Evolutionary conservation across 2,329 filamentous ascomycete genomes (phyloP).

Genomic region (Coniochaeta sp.): DNA sequence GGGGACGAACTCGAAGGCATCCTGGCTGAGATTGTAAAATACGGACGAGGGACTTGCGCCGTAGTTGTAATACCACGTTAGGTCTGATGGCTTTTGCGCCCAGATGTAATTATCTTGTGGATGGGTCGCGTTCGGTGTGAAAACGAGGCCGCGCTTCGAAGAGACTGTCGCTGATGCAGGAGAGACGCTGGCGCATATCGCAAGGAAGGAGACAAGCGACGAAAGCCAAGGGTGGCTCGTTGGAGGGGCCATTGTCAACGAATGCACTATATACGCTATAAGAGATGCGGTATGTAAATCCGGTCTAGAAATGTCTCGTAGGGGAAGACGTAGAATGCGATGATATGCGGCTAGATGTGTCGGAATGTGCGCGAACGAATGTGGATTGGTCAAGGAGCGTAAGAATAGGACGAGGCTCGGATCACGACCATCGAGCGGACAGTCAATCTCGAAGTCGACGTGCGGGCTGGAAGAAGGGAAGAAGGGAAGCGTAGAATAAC

Average conservation of each 20-base stretch:
- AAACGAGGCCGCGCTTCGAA: constrained; percentile 66
- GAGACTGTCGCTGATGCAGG: constrained; percentile 18
- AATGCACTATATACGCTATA: neutral
- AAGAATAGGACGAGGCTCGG: neutral
- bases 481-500: neutral
- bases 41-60: constrained; percentile 43
- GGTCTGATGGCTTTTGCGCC: constrained; percentile 43
- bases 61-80: constrained; percentile 89
- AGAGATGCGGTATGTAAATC: neutral
- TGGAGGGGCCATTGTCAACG: neutral
- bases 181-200: constrained; percentile 12
- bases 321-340: neutral
- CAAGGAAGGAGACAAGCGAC: constrained; percentile 1
- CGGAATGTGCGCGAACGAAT: neutral
- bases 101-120: constrained; percentile 60
- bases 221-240: neutral
- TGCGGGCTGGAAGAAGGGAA: neutral
- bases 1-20: constrained; percentile 65
- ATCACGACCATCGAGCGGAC: neutral
- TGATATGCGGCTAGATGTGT: neutral
- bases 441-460: neutral
- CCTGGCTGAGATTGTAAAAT: constrained; percentile 40
- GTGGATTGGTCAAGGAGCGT: neutral
- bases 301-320: neutral
- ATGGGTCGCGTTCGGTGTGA: constrained; percentile 47